Percentiles rank a stretch among this genome's conserved stretches.
Evolutionary conservation across 192 early-diverging fungal genomes (phyloP).

Genomic region (Umbelopsis isabellina): DNA sequence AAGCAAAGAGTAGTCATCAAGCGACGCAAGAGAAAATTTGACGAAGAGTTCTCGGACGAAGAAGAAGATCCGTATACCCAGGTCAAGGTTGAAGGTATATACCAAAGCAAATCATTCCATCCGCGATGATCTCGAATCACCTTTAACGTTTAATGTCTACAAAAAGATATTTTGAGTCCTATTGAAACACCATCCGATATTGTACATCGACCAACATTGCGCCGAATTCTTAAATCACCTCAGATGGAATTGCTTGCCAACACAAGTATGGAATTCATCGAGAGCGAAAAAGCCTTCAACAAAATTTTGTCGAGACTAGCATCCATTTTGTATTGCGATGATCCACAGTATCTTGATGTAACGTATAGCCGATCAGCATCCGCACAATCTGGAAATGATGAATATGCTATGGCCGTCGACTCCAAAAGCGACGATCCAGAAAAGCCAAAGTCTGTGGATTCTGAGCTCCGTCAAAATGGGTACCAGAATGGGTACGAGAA

Average conservation of each 20-base stretch:
- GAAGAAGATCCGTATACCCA: constrained; percentile 65
- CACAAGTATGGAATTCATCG: constrained; percentile 64
- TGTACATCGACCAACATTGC: constrained; percentile 47
- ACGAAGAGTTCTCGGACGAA: constrained; percentile 48
- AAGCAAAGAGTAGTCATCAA: constrained; percentile 47
- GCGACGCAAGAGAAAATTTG: constrained; percentile 24
- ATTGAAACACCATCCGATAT: constrained; percentile 60
- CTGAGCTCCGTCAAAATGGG: constrained; percentile 32
- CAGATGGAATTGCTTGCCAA: constrained; percentile 58
- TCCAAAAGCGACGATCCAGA: constrained; percentile 21
- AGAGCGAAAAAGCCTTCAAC: constrained; percentile 63
- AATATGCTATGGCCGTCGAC: constrained; percentile 13
- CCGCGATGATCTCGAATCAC: background rate
- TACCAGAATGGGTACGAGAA: constrained; percentile 30
- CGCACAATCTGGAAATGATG: constrained; percentile 20
- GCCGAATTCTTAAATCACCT: constrained; percentile 54
- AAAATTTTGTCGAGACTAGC: constrained; percentile 59
- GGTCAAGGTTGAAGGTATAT: constrained; percentile 60
- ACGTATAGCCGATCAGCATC: constrained; percentile 46
- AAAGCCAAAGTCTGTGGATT: constrained; percentile 36
- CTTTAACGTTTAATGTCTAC: background rate
- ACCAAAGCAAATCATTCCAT: background rate
- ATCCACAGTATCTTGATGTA: constrained; percentile 62
- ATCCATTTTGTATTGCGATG: constrained; percentile 60
- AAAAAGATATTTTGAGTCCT: constrained; percentile 53